Evolutionary conservation across 192 early-diverging fungal genomes (phyloP).

Genomic region (Coemansia sp.): DNA sequence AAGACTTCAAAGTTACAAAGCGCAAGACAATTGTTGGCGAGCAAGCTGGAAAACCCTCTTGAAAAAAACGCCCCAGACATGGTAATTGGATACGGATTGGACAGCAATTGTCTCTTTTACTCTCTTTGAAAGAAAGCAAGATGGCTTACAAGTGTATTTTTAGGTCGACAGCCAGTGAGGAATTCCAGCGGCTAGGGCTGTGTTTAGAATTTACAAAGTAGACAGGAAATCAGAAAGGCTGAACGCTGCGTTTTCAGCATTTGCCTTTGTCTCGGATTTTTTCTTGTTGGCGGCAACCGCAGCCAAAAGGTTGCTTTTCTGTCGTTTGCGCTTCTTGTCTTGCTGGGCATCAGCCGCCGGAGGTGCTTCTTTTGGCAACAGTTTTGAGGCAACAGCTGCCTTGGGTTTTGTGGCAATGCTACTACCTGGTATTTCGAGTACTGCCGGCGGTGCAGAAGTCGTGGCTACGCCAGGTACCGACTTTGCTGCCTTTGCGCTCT

Average conservation of each 20-base stretch:
- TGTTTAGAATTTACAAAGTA: conserved; percentile 12
- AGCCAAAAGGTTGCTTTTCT: conserved; percentile 52
- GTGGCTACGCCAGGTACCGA: not conserved
- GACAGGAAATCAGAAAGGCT: conserved; percentile 46
- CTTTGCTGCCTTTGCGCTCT: not conserved
- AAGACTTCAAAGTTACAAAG: not conserved
- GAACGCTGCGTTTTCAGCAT: conserved; percentile 17
- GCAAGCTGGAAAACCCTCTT: no score
- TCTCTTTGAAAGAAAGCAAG: no score
- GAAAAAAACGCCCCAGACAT: no score
- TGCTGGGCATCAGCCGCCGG: conserved; percentile 9
- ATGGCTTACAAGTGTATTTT: no score
- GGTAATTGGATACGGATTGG: no score
- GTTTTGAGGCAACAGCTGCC: not conserved
- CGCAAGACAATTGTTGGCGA: no score
- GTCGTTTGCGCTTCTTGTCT: conserved; percentile 45
- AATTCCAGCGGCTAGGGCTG: not conserved
- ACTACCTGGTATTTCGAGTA: not conserved
- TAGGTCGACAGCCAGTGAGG: no score
- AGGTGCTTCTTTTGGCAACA: not conserved
- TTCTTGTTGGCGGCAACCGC: conserved; percentile 51
- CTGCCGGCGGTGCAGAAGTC: not conserved
- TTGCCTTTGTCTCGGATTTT: conserved; percentile 36
- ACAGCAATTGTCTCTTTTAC: no score
- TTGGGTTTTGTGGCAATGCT: not conserved